phyloP scores from a whole-genome alignment of 331 rosid genomes.

The Rhamnella rubrinervis region DNA sequence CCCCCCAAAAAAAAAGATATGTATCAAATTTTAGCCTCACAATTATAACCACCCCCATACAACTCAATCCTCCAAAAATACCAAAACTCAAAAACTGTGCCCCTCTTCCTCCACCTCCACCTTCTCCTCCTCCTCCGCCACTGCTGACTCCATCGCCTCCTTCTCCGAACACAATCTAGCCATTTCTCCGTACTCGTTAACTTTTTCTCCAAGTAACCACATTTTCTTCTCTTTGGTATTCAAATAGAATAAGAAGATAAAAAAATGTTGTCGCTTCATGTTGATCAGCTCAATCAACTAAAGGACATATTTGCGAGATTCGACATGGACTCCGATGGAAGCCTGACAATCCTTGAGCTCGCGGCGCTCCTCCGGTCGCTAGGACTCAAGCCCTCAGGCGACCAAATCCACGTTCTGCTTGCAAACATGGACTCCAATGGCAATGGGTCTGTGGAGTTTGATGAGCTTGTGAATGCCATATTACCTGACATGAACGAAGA shows the following conservation, averaged over 20 bases:
- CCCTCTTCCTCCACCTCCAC: neutral
- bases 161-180: too few relatives aligned
- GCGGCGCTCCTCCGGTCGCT: constrained; percentile 72
- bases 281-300: constrained; percentile 51
- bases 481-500: constrained; percentile 58
- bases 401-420: constrained; percentile 56
- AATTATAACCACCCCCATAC: constrained; percentile 4
- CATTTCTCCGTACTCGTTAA: too few relatives aligned
- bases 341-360: constrained; percentile 73
- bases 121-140: too few relatives aligned
- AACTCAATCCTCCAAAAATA: constrained; percentile 16
- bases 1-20: neutral
- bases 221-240: too few relatives aligned
- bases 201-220: too few relatives aligned
- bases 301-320: constrained; percentile 59
- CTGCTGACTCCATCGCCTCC: too few relatives aligned
- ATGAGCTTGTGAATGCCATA: constrained; percentile 57
- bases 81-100: constrained; percentile 10
- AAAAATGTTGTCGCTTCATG: constrained; percentile 47
- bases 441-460: constrained; percentile 77
- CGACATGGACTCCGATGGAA: constrained; percentile 87
- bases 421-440: constrained; percentile 68
- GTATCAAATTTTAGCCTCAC: neutral
- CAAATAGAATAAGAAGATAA: too few relatives aligned
- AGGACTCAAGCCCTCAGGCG: constrained; percentile 70